Base-by-base conservation (phyloP, 352 stramenopile genomes). In the Phytophthora kernoviae region DNA sequence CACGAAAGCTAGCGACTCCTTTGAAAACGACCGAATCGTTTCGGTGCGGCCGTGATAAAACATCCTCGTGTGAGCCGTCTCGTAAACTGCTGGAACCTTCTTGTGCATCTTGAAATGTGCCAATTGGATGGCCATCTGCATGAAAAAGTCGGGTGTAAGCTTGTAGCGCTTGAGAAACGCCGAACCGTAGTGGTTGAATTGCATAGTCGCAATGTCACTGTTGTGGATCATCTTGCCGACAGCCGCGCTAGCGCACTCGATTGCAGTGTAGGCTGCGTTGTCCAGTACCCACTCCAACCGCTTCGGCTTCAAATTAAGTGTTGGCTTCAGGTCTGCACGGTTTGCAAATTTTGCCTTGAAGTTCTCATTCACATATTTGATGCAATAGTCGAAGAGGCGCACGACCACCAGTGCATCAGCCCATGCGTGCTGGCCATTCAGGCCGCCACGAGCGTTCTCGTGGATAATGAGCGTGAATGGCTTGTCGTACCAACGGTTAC, bases 401-500 rank as follows among this genome's bases (percentile, higher is more conserved):
- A 98, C 90, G 4, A 98, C 88, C 32, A 98, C 94, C 60, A 98
- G 92, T 17, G 96, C 97, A 75, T 99, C 97, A 62, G 98, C 98
- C 96, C 98, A 98, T 32, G 90, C 93, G 72, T 99, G 97, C 71
- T 99, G 93, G n/a, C 94, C 95, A 43, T 98, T 90, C 58, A 98
- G 67, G 5, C 96, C 97, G 33, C 91, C 94, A 60, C 97, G 98
- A 34, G 93, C 96, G 71, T 99, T 99, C 32, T 96, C 85, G 52
- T 98, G 96, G 45, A 98, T 96, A 57, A 99, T 90, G 26, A 99
- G 63, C 69, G 98, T 97, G 64, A 99, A 94, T 11, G 94, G 94
- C 76, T 99, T 99, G 79, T 99, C 97, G 71, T 98, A 99, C 91
- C 93, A 99, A 59, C 96, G 94, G 80, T 99, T 99, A 59, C 87